These are phyloP conservation scores for Vicia sativa DNA, from an alignment of 306 rosid species.

Conservation along the genomic window DNA sequence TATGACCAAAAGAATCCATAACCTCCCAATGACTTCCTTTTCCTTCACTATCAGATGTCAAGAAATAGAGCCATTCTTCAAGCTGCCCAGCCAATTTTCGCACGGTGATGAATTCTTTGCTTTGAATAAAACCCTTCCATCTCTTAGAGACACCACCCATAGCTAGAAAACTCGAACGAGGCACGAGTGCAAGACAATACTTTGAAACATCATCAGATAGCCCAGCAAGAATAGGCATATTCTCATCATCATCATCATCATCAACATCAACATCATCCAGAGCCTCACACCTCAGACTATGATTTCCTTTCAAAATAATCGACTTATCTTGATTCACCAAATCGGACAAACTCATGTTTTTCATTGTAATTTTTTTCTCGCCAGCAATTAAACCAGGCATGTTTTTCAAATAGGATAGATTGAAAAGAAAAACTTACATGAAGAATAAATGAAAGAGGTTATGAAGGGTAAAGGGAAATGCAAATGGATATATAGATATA, in stretches of 20 bases:
- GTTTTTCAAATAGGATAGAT: constrained; percentile 29
- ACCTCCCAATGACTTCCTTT: constrained; percentile 92
- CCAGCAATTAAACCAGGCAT: constrained; percentile 69
- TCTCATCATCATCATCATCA: constrained; percentile 44
- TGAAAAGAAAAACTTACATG: constrained; percentile 25
- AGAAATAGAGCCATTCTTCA: constrained; percentile 92
- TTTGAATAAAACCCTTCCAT: constrained; percentile 83
- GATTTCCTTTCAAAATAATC: constrained; percentile 48
- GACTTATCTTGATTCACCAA: constrained; percentile 45
- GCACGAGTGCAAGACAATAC: constrained; percentile 88
- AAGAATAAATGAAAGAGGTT: constrained; percentile 1
- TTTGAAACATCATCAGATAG: constrained; percentile 93
- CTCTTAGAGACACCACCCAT: constrained; percentile 80
- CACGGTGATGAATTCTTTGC: constrained; percentile 74
- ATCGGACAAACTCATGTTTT: constrained; percentile 63
- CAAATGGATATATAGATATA: not conserved
- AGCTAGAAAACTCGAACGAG: constrained; percentile 66
- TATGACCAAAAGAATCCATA: constrained; percentile 69
- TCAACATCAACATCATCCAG: constrained; percentile 43
- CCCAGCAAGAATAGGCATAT: constrained; percentile 67
- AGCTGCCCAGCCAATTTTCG: constrained; percentile 74
- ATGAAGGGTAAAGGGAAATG: not conserved
- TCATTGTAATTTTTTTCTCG: constrained; percentile 58
- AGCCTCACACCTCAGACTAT: too few species aligned
- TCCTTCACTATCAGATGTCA: constrained; percentile 60